Base-by-base conservation (phyloP, 768 basidiomycete species). In the Sutorius australiensis region DNA sequence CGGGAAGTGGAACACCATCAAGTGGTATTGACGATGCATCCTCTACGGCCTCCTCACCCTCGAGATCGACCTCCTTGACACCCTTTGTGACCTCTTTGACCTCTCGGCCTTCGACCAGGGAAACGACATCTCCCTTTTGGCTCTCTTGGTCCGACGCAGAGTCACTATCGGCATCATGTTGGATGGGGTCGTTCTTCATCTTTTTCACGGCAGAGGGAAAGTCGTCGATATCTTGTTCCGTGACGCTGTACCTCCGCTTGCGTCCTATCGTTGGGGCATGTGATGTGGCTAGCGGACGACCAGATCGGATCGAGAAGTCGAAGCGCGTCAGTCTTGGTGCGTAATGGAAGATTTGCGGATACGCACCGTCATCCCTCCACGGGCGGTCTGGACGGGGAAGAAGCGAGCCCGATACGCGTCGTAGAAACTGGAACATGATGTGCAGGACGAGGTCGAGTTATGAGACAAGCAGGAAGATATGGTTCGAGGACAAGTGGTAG, bases 301-400 rank as follows among this genome's bases (percentile, higher is more conserved):
- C 42, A 46, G 43, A 54, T 48, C 16, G 32, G 38, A 40, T 51
- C 53, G 52, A 34, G 55, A 60, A 37, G 51, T 33, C 13, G 46
- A 33, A 57, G 41, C 36, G 56, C 39, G 51, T 58, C 51, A 57
- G 58, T 46, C 53, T 40, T 40, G 28, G 44, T 24, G 27, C 31
- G 48, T 43, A 41, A 49, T 42, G 41, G 46, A 48, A 48, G 51
- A 48, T 54, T 55, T 57, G 54, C 55, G 51, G 51, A 5, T 32
- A 65, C 82, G 75, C 61, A 87, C 87, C 82, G 66, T 90, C 87
- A 50, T 89, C 86, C 60, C 78, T 77, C 88, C 87, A 89, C 32
- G 86, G 84, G 53, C 85, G 76, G 68, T 89, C 87, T 24, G 83
- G 79, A 48, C 87, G 80, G 27, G 84, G 82, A 60, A 87, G 80